These are phyloP conservation scores for Chrysopogon serrulatus DNA, from an alignment of 176 grass and related monocot genomes.

Conservation along the genomic window DNA sequence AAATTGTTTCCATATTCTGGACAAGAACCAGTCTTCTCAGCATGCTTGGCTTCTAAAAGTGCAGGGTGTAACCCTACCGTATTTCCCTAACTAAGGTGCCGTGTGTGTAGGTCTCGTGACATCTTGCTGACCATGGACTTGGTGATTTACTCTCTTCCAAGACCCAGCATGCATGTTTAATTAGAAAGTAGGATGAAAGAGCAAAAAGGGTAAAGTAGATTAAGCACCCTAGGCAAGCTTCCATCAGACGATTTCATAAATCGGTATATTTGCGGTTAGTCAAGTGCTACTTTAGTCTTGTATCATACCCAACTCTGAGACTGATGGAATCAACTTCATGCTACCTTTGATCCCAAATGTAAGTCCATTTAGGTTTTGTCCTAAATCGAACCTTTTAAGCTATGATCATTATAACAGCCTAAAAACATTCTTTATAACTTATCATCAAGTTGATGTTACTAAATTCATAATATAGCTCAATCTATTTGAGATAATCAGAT, in stretches of 20 bases:
- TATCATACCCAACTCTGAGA: neutral
- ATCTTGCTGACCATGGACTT: neutral
- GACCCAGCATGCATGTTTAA: neutral
- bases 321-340: neutral
- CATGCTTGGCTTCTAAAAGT: neutral
- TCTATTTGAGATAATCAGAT: neutral
- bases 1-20: neutral
- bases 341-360: neutral
- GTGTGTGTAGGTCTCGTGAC: neutral
- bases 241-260: neutral
- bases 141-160: neutral
- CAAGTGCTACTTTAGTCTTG: neutral
- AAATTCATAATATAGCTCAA: neutral
- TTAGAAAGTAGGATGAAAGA: neutral
- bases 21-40: neutral
- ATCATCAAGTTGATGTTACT: neutral
- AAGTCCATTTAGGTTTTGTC: neutral
- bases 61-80: neutral
- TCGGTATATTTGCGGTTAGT: neutral
- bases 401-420: neutral
- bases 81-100: neutral
- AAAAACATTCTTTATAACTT: neutral
- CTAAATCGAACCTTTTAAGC: neutral
- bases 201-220: neutral
- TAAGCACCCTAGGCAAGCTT: neutral